Evolutionary conservation across 768 basidiomycete genomes (phyloP).

Genomic region (Lenzites betulinus): DNA sequence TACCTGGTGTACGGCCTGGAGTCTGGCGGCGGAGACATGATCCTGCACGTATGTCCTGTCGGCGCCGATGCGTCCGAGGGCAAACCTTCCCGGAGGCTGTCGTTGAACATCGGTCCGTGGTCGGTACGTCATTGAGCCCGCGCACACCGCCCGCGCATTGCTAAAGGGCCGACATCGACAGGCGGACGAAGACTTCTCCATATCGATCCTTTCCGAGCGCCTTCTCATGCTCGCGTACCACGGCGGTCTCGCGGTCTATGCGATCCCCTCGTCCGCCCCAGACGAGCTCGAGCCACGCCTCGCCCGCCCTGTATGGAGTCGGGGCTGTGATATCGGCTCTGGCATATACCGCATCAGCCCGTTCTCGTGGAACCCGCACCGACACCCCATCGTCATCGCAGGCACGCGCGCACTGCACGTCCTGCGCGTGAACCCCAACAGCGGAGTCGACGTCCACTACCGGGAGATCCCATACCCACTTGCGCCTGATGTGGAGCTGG

Average conservation of each 20-base stretch:
- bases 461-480: conserved; percentile 19
- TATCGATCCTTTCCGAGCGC: conserved; percentile 15
- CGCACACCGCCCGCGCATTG: neutral
- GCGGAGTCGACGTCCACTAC: conserved; percentile 1
- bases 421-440: neutral
- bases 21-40: conserved; percentile 15
- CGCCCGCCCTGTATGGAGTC: conserved; percentile 18
- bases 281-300: neutral
- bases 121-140: conserved; percentile 9
- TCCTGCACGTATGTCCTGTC: conserved; percentile 14
- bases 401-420: conserved; percentile 17
- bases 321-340: conserved; percentile 18
- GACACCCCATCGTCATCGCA: conserved; percentile 15
- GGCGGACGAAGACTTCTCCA: conserved; percentile 21
- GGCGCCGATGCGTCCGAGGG: neutral
- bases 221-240: conserved; percentile 19
- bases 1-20: conserved; percentile 19
- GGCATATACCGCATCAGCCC: conserved; percentile 22
- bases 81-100: neutral
- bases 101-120: conserved; percentile 20
- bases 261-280: conserved; percentile 2
- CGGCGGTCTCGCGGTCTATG: conserved; percentile 17
- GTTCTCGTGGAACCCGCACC: conserved; percentile 11
- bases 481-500: neutral
- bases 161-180: neutral